These are phyloP conservation scores for Yamadazyma sp. DNA, from an alignment of 1,139 yeast genomes.

Conservation along the genomic window DNA sequence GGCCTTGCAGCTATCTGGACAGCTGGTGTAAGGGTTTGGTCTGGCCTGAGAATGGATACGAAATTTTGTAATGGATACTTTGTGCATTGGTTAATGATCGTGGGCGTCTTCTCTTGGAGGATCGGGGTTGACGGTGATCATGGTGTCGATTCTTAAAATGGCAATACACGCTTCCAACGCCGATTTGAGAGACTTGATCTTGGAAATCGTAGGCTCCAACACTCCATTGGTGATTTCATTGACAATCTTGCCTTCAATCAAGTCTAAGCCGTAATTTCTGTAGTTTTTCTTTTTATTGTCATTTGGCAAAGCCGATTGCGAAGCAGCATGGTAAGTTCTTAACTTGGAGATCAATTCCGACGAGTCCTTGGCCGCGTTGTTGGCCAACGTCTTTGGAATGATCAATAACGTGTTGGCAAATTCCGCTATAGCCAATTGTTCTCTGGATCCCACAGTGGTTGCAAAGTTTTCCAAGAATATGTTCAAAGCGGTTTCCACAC, in stretches of 20 bases:
- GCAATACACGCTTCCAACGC: constrained; percentile 99
- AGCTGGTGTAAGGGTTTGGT: no score
- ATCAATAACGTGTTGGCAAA: constrained; percentile 87
- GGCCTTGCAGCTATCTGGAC: no score
- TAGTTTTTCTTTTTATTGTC: constrained; percentile 83
- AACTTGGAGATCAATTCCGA: constrained; percentile 92
- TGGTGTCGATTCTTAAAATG: constrained; percentile 94
- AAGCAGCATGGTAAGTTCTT: constrained; percentile 94
- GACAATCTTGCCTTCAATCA: constrained; percentile 86
- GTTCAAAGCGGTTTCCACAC: constrained; percentile 94
- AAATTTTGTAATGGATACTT: no score
- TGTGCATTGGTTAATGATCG: constrained; percentile 60
- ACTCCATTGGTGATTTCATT: constrained; percentile 86
- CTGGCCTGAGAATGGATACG: no score
- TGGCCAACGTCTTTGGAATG: constrained; percentile 96
- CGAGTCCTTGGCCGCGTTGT: constrained; percentile 96
- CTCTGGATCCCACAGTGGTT: constrained; percentile 95
- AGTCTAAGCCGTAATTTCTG: constrained; percentile 88
- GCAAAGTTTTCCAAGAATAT: constrained; percentile 96
- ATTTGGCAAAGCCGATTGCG: constrained; percentile 80
- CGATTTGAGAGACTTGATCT: constrained; percentile 87
- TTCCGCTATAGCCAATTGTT: constrained; percentile 97
- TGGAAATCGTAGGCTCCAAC: constrained; percentile 91
- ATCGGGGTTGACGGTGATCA: constrained; percentile 97
- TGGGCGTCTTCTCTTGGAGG: constrained; percentile 90